Conservation (phyloP, 257 asterid species). For the Capsicum baccatum region DNA sequence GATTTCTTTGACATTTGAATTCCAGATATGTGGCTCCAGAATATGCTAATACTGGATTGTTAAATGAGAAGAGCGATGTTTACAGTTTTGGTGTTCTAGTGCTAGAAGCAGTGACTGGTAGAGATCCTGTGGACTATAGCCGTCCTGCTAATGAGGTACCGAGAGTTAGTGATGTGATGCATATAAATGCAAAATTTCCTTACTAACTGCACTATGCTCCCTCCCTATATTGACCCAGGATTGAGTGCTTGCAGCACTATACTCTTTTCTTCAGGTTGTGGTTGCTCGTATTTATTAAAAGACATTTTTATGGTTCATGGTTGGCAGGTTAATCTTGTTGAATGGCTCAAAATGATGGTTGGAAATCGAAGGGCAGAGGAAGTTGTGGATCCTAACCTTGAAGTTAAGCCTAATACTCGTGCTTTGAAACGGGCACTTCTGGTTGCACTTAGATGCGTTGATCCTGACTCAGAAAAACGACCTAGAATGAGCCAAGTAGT, state of each 20-base stretch:
- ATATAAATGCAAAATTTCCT: not conserved
- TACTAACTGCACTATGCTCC: not conserved
- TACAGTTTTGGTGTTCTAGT: slow-evolving; percentile 95
- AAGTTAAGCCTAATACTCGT: slow-evolving; percentile 70
- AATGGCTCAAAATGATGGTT: slow-evolving; percentile 98
- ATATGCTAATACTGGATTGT: slow-evolving; percentile 89
- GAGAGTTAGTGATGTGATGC: not conserved
- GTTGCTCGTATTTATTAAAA: not conserved
- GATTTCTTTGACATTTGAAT: slow-evolving; percentile 24
- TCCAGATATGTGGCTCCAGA: slow-evolving; percentile 97
- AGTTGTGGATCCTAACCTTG: slow-evolving; percentile 84
- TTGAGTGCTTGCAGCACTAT: not conserved
- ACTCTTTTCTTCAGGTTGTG: not conserved
- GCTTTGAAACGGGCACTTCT: slow-evolving; percentile 85
- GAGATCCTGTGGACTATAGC: slow-evolving; percentile 95
- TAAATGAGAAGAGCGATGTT: slow-evolving; percentile 90
- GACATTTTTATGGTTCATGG: slow-evolving; percentile 8
- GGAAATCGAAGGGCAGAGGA: slow-evolving; percentile 92
- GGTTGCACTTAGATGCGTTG: slow-evolving; percentile 90
- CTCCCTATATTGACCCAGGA: not conserved
- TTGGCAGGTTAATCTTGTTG: slow-evolving; percentile 92
- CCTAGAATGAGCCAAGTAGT: slow-evolving; percentile 94
- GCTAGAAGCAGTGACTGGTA: slow-evolving; percentile 88
- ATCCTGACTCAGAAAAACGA: slow-evolving; percentile 91
- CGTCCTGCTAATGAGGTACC: slow-evolving; percentile 88